Base-by-base conservation (phyloP, 1,139 yeast genomes). In the Blastobotrys capitulatus region DNA sequence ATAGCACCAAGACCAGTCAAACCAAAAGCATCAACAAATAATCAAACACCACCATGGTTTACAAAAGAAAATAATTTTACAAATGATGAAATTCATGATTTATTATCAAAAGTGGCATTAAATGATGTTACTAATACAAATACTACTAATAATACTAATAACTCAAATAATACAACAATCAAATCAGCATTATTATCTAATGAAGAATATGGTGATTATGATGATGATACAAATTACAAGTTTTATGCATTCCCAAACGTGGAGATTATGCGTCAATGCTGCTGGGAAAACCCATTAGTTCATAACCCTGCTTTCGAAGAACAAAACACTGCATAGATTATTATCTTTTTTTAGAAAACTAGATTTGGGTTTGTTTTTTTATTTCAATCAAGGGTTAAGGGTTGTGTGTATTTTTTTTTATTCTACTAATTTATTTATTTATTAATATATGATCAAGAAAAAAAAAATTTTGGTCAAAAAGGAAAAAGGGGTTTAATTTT, bases 201-300 rank as follows among this genome's bases (percentile, higher is more conserved):
- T 35, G 38, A 35, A 5, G 38, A 35, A 19, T 34, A 26, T 10
- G 9, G 20, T 6, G 38, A 35, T 13, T 9, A 35, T 9, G 32
- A 29, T 29, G 32, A 29, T 29, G 32, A 29, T 29, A 29, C 2
- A 2, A 36, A 12, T 20, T 18, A 38, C n/a, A 38, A 38, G 6
- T 44, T 44, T 18, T 44, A 44, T 37, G 47, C 46, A 34, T 49
- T 57, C 31, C 61, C 63, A 13, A 46, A 56, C 16, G 59, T 61
- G 18, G 40, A 37, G 40, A 12, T 60, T 18, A 54, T 60, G n/a
- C 54, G 63, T 16, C 53, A 46, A 46, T 55, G 55, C 34, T 53
- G 61, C 49, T 55, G 55, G 34, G 52, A 59, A 27, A 60, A 60
- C 47, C 63, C 63, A 2, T 52, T 60, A 34, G 52, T 59, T 22